Base-by-base conservation (phyloP, 2,329 filamentous ascomycete species). In the Epichloe aotearoae region DNA sequence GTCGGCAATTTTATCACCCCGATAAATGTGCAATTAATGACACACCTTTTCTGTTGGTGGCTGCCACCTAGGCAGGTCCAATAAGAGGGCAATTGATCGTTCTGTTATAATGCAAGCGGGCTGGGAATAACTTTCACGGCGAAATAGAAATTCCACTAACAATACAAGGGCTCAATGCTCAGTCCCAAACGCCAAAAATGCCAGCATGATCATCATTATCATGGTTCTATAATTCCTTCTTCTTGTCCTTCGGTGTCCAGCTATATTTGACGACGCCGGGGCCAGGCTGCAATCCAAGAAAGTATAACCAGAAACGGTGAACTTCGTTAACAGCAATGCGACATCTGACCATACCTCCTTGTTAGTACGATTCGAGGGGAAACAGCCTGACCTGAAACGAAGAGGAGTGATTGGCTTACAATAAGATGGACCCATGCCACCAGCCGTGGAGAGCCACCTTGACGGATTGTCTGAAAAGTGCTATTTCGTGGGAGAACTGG, bases 381-480 rank as follows among this genome's bases (percentile, higher is more conserved):
- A 19, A 38, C 5, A 36, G n/a, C 30, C 8, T 30, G 10, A 30
- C 10, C 30, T 30, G n/a, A 3, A 10, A 7, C n/a, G 10, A 26
- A 46, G 14, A 10, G 5, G 30, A 37, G 36, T 10, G 15, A 36
- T n/a, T 12, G 5, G 80, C 86, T 80, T 76, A 93, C 86, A 86
- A 51, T 54, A 76, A 76, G 44, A 67, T 72, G 0, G 90, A 90
- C 46, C 89, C 71, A 20, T 73, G 69, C 5, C 82, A 50, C 87
- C 88, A 98, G 53, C 79, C 77, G 56, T 66, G 74, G 8, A 93
- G 23, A 2, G 97, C 81, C 58, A 82, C 80, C 57, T 78, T 75
- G 46, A 79, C 72, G 1, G 82, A 82, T 52, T 74, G 72, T 60
- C 73, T 77, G 12, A 95, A 74, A 15, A 81, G 68, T 5, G 69